A percentile compares a stretch with the other conserved stretches of the same genome.
Conservation (phyloP, 768 basidiomycete species). For the Hygrophoropsis aurantiaca region DNA sequence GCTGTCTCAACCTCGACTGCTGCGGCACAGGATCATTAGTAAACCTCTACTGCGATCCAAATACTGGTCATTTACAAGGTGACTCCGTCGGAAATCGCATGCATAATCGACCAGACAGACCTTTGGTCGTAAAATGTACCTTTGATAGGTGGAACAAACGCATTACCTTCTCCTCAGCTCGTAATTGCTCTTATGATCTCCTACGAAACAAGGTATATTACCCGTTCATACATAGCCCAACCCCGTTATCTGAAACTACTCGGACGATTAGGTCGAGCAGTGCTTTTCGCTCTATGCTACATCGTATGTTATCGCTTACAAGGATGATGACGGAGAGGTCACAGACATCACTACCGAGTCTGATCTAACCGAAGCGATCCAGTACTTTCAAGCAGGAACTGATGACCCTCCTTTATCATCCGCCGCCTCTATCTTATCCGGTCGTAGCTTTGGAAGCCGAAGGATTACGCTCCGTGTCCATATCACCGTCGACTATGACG, state of each 20-base stretch:
- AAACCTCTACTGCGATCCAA: too few relatives aligned
- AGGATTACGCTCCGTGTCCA: conserved; percentile 79
- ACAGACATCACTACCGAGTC: conserved; percentile 65
- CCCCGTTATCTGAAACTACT: too few relatives aligned
- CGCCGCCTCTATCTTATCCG: conserved; percentile 70
- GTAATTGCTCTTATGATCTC: conserved; percentile 74
- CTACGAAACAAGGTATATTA: conserved; percentile 67
- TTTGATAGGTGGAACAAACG: conserved; percentile 73
- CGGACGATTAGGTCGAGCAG: conserved; percentile 67
- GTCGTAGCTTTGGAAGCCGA: conserved; percentile 57
- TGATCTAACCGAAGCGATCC: conserved; percentile 84
- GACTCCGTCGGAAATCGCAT: conserved; percentile 16
- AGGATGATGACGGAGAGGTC: conserved; percentile 85
- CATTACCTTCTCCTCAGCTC: conserved; percentile 78
- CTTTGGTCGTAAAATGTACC: conserved; percentile 80
- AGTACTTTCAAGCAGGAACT: conserved; percentile 75
- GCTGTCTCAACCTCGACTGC: too few relatives aligned
- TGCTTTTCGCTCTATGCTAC: conserved; percentile 74
- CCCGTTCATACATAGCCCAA: neutral
- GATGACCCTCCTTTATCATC: conserved; percentile 75
- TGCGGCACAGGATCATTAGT: too few relatives aligned
- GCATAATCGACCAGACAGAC: conserved; percentile 63
- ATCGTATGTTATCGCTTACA: conserved; percentile 75
- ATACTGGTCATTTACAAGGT: too few relatives aligned
- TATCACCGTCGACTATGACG: conserved; percentile 86